Evolutionary conservation across 805 yeast genomes (phyloP).

Genomic region (Kodamaea kaohsiungensis): DNA sequence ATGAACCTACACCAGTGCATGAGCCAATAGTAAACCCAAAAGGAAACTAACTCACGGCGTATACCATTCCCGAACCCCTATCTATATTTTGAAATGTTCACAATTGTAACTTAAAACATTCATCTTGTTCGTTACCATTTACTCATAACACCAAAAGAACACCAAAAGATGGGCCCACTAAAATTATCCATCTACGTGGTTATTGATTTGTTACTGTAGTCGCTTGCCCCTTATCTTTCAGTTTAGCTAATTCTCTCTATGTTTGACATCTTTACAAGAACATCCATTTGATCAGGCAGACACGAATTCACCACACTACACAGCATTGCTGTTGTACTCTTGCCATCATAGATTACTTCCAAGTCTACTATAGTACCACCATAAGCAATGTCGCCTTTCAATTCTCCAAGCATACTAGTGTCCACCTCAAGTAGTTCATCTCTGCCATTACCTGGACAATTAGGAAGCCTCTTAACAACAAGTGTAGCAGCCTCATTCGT

Average conservation of each 20-base stretch:
- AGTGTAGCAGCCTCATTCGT: constrained; percentile 5
- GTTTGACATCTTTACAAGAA: constrained; percentile 19
- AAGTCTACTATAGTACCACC: constrained; percentile 22
- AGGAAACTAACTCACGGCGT: too few species aligned
- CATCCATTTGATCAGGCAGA: constrained; percentile 12
- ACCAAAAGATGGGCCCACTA: too few species aligned
- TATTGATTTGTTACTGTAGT: too few species aligned
- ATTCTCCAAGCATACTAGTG: not conserved
- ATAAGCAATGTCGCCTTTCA: not conserved
- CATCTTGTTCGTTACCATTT: too few species aligned
- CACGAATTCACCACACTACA: constrained; percentile 20
- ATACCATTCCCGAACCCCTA: too few species aligned
- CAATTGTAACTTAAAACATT: too few species aligned
- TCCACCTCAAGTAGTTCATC: constrained; percentile 10
- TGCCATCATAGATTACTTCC: constrained; percentile 35
- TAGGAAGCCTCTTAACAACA: constrained; percentile 20
- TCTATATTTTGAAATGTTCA: too few species aligned
- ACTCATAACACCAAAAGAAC: too few species aligned
- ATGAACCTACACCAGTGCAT: too few species aligned
- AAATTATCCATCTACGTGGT: too few species aligned
- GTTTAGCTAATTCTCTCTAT: not conserved
- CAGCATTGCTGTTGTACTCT: constrained; percentile 20
- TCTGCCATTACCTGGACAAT: constrained; percentile 12
- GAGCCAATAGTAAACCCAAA: too few species aligned
- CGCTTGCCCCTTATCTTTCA: not conserved